phyloP scores from a whole-genome alignment of 305 asterid genomes.

The Coffea humblotiana region DNA sequence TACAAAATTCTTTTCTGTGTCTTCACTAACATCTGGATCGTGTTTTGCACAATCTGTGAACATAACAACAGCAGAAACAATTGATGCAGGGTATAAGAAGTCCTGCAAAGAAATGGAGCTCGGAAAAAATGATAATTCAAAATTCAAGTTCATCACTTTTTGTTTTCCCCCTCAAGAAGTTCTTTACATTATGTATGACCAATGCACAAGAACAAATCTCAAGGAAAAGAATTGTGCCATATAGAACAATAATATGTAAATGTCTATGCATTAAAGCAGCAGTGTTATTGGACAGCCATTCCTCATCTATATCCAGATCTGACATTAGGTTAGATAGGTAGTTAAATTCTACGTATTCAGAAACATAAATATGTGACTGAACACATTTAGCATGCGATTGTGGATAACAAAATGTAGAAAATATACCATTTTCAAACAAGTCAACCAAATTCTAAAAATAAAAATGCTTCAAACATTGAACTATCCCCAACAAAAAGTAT shows the following conservation, averaged over 20 bases:
- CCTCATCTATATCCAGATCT: neutral
- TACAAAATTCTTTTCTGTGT: slow-evolving; percentile 79
- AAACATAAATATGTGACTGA: neutral
- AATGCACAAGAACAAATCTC: neutral
- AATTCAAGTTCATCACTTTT: neutral
- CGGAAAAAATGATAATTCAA: neutral
- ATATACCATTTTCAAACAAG: neutral
- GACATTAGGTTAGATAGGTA: too few relatives aligned
- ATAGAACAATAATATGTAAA: neutral
- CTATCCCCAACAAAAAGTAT: neutral
- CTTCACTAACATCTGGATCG: slow-evolving; percentile 82
- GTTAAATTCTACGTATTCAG: neutral
- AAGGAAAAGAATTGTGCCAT: neutral
- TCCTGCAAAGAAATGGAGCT: neutral
- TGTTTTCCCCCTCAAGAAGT: too few relatives aligned
- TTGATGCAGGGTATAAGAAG: neutral
- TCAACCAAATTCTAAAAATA: neutral
- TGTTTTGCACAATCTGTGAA: slow-evolving; percentile 80
- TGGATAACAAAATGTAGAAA: neutral
- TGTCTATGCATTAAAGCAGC: neutral
- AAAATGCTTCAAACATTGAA: neutral
- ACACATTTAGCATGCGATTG: neutral
- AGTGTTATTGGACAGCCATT: neutral
- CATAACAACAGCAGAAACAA: slow-evolving; percentile 4
- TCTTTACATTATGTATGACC: neutral